Conservation (phyloP, 192 early-diverging fungal genomes). For the Backusella psychrophila region DNA sequence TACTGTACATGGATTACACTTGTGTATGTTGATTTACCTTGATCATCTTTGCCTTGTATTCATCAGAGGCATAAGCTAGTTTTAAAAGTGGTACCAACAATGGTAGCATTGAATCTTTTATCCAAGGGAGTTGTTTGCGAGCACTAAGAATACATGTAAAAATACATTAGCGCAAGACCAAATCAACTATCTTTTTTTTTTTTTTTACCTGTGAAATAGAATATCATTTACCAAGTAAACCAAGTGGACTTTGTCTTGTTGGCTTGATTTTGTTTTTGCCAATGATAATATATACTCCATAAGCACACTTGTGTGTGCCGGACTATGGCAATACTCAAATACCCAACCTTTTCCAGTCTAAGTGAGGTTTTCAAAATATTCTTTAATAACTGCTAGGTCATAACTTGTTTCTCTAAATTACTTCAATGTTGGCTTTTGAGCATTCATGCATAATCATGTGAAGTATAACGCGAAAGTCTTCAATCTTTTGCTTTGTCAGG, state of each 20-base stretch:
- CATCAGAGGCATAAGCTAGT: slow-evolving; percentile 43
- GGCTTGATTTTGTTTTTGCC: slow-evolving; percentile 33
- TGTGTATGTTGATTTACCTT: slow-evolving; percentile 33
- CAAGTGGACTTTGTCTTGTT: slow-evolving; percentile 48
- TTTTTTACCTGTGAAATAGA: slow-evolving; percentile 46
- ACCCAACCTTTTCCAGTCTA: slow-evolving; percentile 56
- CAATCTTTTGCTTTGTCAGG: slow-evolving; percentile 19
- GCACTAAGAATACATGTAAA: slow-evolving; percentile 18
- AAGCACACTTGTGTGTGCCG: slow-evolving; percentile 35
- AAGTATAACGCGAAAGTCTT: slow-evolving; percentile 30
- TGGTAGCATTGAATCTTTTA: slow-evolving; percentile 43
- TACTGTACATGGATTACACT: background rate
- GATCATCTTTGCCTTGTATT: slow-evolving; percentile 42
- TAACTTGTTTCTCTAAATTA: slow-evolving; percentile 11
- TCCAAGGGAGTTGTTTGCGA: slow-evolving; percentile 44
- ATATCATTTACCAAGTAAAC: slow-evolving; percentile 54
- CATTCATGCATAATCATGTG: slow-evolving; percentile 51
- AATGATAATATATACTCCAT: slow-evolving; percentile 41
- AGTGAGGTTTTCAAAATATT: background rate
- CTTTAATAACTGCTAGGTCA: background rate
- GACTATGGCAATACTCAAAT: slow-evolving; percentile 40
- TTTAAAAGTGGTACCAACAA: slow-evolving; percentile 42
- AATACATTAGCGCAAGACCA: too few species aligned
- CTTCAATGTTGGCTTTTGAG: slow-evolving; percentile 54
- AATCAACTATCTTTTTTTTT: background rate